Percentiles rank a stretch among this genome's conserved stretches.
Evolutionary conservation across 352 stramenopile species (phyloP).

Genomic region (Stramenopiles sp.): DNA sequence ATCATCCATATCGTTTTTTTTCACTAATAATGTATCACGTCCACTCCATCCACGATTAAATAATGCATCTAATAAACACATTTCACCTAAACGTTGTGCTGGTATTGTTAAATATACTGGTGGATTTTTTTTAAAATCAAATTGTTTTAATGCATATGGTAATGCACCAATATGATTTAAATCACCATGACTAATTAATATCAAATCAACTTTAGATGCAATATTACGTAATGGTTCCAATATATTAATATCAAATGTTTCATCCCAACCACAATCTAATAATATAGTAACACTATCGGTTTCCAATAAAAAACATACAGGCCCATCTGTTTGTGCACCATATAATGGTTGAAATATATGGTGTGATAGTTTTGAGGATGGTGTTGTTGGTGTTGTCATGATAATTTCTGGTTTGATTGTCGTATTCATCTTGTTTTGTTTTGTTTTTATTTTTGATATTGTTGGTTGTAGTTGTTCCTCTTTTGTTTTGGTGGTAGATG

Average conservation of each 20-base stretch:
- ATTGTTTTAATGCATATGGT: constrained; percentile 56
- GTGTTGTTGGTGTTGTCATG: too few species aligned
- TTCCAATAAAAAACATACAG: constrained; percentile 58
- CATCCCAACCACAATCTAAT: constrained; percentile 66
- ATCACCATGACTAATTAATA: constrained; percentile 64
- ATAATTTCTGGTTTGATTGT: too few species aligned
- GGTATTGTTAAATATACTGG: constrained; percentile 78
- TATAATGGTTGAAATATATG: constrained; percentile 69
- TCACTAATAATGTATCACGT: too few species aligned
- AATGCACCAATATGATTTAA: constrained; percentile 64
- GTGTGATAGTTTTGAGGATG: too few species aligned
- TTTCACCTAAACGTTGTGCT: constrained; percentile 86
- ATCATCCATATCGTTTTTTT: too few species aligned
- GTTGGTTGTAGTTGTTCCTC: too few species aligned
- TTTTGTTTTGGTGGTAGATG: too few species aligned
- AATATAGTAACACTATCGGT: constrained; percentile 70
- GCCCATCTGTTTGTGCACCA: constrained; percentile 47
- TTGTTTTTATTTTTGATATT: too few species aligned
- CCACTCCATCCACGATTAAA: too few species aligned
- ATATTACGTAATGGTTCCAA: constrained; percentile 53
- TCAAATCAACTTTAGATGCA: constrained; percentile 53
- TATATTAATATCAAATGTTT: constrained; percentile 54
- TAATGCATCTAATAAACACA: constrained; percentile 83
- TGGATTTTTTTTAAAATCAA: constrained; percentile 39
- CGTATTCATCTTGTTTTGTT: too few species aligned